phyloP scores from a whole-genome alignment of 2,329 filamentous ascomycete genomes.

The Colletotrichum camelliae region DNA sequence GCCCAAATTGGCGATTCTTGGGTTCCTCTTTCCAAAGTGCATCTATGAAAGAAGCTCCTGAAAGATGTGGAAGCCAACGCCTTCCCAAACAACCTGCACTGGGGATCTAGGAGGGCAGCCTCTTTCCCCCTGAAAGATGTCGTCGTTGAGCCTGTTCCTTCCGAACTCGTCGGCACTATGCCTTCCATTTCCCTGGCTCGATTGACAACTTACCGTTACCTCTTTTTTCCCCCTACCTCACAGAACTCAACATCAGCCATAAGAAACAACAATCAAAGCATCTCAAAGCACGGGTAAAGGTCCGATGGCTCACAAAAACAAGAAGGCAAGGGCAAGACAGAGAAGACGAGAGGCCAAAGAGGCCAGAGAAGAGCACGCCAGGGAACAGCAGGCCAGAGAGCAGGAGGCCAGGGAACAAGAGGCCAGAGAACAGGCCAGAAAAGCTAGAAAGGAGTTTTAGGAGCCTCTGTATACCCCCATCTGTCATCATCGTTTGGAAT shows the following conservation, averaged over 20 bases:
- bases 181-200: no score
- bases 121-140: neutral
- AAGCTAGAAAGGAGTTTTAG: neutral
- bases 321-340: neutral
- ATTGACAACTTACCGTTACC: no score
- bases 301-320: neutral
- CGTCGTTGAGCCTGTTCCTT: neutral
- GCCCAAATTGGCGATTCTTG: neutral
- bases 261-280: neutral
- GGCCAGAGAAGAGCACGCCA: neutral
- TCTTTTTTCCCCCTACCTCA: neutral
- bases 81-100: neutral
- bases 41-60: neutral
- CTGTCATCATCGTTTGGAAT: neutral
- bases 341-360: neutral
- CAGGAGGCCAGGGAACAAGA: neutral
- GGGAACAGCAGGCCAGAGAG: accelerated
- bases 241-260: neutral
- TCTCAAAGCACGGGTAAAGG: neutral
- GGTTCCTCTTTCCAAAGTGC: neutral
- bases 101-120: neutral
- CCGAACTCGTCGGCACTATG: no score
- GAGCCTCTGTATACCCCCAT: neutral
- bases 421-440: neutral
- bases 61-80: neutral